Conservation (phyloP, 345 rosid species). For the Carallia brachiata region DNA sequence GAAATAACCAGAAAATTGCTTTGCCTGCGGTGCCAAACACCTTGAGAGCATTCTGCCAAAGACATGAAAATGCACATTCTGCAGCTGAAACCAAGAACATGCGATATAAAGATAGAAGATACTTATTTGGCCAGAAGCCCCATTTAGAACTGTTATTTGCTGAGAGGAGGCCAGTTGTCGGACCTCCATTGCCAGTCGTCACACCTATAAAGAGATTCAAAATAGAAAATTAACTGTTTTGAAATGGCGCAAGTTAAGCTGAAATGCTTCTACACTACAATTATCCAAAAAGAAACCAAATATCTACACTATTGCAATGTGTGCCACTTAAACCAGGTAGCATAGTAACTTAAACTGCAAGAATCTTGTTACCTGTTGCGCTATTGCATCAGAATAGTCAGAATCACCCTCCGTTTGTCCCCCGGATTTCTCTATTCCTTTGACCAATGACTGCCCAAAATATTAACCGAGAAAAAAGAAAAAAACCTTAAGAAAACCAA, state of each 20-base stretch:
- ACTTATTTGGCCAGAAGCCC: conserved; percentile 51
- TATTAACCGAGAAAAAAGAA: neutral
- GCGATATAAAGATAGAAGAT: neutral
- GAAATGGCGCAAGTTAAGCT: neutral
- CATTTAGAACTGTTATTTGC: conserved; percentile 79
- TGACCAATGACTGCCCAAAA: conserved; percentile 49
- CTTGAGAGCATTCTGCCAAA: neutral
- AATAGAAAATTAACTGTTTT: neutral
- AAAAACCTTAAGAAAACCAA: neutral
- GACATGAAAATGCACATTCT: neutral
- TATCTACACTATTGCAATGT: no score
- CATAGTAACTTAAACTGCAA: conserved; percentile 1
- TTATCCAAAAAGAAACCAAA: neutral
- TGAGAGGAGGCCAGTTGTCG: conserved; percentile 60
- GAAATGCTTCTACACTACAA: neutral
- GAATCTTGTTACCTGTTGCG: conserved; percentile 56
- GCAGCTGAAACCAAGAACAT: neutral
- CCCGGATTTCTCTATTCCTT: conserved; percentile 57
- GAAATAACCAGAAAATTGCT: neutral
- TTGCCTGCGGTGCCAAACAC: neutral
- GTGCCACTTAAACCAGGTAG: no score
- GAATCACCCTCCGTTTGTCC: conserved; percentile 51
- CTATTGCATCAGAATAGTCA: conserved; percentile 55
- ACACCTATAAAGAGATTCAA: conserved; percentile 41
- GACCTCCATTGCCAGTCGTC: conserved; percentile 62